Conservation (phyloP, 805 yeast species). For the Kodamaea kaohsiungensis region DNA sequence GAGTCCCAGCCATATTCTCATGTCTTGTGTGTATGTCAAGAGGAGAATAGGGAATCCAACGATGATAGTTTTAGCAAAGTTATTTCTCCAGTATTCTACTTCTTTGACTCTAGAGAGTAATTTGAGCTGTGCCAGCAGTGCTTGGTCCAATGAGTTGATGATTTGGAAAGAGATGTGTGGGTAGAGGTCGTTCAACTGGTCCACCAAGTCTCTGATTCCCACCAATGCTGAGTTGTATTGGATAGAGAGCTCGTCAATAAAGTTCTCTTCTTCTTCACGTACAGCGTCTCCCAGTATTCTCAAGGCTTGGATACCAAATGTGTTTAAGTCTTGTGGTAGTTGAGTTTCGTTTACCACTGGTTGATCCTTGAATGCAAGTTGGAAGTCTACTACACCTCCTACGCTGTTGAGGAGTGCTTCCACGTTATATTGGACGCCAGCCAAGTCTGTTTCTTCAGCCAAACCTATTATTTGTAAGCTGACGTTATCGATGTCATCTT, state of each 20-base stretch:
- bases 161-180: slow-evolving; percentile 55
- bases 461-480: slow-evolving; percentile 37
- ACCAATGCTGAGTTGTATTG: slow-evolving; percentile 48
- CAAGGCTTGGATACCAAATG: slow-evolving; percentile 16
- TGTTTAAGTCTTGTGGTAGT: slow-evolving; percentile 15
- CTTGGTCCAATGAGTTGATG: slow-evolving; percentile 52
- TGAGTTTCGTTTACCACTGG: slow-evolving; percentile 4
- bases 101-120: slow-evolving; percentile 71
- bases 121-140: slow-evolving; percentile 62
- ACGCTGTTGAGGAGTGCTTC: slow-evolving; percentile 39
- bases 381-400: slow-evolving; percentile 29
- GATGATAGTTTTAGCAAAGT: slow-evolving; percentile 50
- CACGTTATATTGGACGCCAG: slow-evolving; percentile 36
- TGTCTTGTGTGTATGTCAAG: slow-evolving; percentile 49
- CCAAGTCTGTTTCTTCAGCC: slow-evolving; percentile 25
- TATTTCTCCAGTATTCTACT: slow-evolving; percentile 66
- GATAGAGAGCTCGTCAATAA: slow-evolving; percentile 42
- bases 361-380: slow-evolving; percentile 22
- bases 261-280: slow-evolving; percentile 13
- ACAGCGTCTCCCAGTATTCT: slow-evolving; percentile 16
- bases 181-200: slow-evolving; percentile 43
- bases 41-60: slow-evolving; percentile 65
- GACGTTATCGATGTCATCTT: slow-evolving; percentile 28
- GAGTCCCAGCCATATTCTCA: slow-evolving; percentile 28
- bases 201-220: slow-evolving; percentile 68